Evolutionary conservation across 176 grass and related monocot species (phyloP).

Genomic region (Raddia distichophylla): DNA sequence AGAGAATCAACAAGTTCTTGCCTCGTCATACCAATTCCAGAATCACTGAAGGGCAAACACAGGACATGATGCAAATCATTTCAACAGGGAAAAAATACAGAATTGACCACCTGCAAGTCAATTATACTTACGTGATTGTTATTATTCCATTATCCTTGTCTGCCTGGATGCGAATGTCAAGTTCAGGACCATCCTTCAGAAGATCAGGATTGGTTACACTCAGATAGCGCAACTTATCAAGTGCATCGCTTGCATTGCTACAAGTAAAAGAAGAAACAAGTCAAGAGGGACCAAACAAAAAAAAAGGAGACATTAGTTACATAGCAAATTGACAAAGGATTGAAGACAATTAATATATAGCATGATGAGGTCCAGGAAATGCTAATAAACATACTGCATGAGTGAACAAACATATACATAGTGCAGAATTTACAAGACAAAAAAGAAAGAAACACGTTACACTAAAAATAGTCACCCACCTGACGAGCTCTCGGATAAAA

Average conservation of each 20-base stretch:
- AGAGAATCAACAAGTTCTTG: conserved; percentile 93
- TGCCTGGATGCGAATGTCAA: conserved; percentile 83
- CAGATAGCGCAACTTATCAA: conserved; percentile 95
- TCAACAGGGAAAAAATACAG: background rate
- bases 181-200: conserved; percentile 83
- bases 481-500: conserved; percentile 91
- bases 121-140: conserved; percentile 71
- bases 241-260: conserved; percentile 97
- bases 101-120: conserved; percentile 11
- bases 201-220: conserved; percentile 90
- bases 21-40: conserved; percentile 96
- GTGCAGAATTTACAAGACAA: background rate
- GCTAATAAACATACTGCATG: background rate
- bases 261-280: conserved; percentile 3
- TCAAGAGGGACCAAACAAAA: background rate
- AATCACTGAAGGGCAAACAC: conserved; percentile 63
- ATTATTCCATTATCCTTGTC: conserved; percentile 94
- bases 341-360: background rate
- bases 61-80: conserved; percentile 1
- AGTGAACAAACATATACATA: background rate
- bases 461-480: conserved; percentile 41
- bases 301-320: background rate
- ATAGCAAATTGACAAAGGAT: background rate
- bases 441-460: background rate
- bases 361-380: background rate